Evolutionary conservation across 768 basidiomycete genomes (phyloP).

Genomic region (Saitozyma sp.): DNA sequence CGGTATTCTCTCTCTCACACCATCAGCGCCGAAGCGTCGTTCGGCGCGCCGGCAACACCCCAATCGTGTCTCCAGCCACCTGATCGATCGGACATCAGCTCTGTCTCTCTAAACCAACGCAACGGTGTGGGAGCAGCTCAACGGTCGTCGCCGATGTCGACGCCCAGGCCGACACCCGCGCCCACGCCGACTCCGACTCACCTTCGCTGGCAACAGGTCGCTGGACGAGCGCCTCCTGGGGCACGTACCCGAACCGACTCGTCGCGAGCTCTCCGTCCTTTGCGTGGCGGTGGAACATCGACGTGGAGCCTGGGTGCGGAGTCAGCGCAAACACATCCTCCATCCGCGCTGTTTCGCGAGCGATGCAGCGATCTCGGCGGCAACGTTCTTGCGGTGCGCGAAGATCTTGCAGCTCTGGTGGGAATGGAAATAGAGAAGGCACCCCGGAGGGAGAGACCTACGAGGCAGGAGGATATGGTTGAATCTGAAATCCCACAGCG

Average conservation of each 20-base stretch:
- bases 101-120: no score
- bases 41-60: constrained; percentile 29
- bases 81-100: neutral
- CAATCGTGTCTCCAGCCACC: constrained; percentile 25
- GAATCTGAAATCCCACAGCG: constrained; percentile 62
- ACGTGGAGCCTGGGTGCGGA: constrained; percentile 21
- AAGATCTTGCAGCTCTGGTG: neutral
- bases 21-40: constrained; percentile 28
- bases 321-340: no score
- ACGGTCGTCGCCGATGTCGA: neutral
- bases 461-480: constrained; percentile 64
- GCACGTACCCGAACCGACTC: constrained; percentile 28
- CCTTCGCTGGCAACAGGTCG: constrained; percentile 39
- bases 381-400: neutral
- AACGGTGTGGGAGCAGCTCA: no score
- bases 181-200: constrained; percentile 3
- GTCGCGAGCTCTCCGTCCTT: constrained; percentile 15
- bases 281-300: constrained; percentile 39
- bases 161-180: neutral
- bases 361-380: no score
- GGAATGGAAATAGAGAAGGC: no score
- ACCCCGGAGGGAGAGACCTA: neutral
- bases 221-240: constrained; percentile 34
- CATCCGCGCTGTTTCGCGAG: no score
- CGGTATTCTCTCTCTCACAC: constrained; percentile 10